A percentile compares a stretch with the other conserved stretches of the same genome.
phyloP scores from a whole-genome alignment of 164 flowering plant genomes.

The Magnolia changhungtana region DNA sequence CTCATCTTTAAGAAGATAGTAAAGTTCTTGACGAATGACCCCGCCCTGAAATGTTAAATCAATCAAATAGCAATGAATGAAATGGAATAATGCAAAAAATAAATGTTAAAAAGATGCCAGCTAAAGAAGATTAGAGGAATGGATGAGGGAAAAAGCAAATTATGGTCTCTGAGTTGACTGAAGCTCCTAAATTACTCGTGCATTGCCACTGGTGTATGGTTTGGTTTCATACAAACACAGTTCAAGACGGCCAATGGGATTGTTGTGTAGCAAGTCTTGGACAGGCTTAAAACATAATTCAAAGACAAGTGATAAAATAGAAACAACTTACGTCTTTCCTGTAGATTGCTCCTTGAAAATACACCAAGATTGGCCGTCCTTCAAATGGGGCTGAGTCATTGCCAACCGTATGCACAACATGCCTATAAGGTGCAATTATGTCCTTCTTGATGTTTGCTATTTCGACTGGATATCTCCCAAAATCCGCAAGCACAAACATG shows the following conservation, averaged over 20 bases:
- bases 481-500: slow-evolving; percentile 89
- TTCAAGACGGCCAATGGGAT: not conserved
- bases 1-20: slow-evolving; percentile 80
- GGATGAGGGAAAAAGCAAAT: not conserved
- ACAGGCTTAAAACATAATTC: not conserved
- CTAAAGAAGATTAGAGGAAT: not conserved
- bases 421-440: slow-evolving; percentile 85
- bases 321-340: slow-evolving; percentile 82
- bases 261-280: not conserved
- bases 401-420: slow-evolving; percentile 48
- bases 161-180: not conserved
- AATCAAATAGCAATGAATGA: not conserved
- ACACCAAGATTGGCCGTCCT: slow-evolving; percentile 50
- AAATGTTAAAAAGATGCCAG: not conserved
- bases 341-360: slow-evolving; percentile 88
- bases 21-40: slow-evolving; percentile 75
- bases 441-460: slow-evolving; percentile 78
- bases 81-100: not conserved
- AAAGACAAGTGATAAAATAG: slow-evolving; percentile 6
- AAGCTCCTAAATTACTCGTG: not conserved
- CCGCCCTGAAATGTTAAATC: slow-evolving; percentile 57
- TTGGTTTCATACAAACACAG: not conserved
- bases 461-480: slow-evolving; percentile 69
- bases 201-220: not conserved
- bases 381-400: slow-evolving; percentile 46